Evolutionary conservation across 2,329 filamentous ascomycete species (phyloP).

Genomic region (Alternaria burnsii): DNA sequence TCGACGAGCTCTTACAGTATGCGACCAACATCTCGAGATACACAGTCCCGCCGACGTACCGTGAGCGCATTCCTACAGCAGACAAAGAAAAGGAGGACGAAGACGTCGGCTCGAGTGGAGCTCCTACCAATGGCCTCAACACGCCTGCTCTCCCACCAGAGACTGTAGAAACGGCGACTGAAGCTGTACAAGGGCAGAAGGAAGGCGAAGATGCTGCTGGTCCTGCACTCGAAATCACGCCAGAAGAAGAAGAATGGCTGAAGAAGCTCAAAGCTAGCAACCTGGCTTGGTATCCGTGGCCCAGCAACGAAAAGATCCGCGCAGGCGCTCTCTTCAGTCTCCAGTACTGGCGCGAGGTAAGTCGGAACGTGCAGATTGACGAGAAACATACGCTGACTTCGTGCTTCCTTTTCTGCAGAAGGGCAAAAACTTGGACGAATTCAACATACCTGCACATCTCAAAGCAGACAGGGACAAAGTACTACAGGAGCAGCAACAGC

Average conservation of each 20-base stretch:
- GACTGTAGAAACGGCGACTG: constrained; percentile 30
- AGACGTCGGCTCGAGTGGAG: constrained; percentile 30
- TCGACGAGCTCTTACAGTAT: constrained; percentile 78
- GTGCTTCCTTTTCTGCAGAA: constrained; percentile 1
- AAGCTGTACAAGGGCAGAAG: constrained; percentile 28
- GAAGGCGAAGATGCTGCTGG: constrained; percentile 21
- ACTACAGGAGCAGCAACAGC: constrained; percentile 1
- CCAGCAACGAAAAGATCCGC: constrained; percentile 73
- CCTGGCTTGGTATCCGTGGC: constrained; percentile 75
- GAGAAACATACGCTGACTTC: not conserved
- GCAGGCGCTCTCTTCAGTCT: constrained; percentile 66
- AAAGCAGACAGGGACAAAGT: constrained; percentile 27
- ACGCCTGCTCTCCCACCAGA: constrained; percentile 41
- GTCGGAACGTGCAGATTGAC: not conserved
- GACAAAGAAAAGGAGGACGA: constrained; percentile 33
- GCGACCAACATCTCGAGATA: constrained; percentile 82
- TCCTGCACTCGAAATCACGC: constrained; percentile 33
- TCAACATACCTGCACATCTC: constrained; percentile 33
- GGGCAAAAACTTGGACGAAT: constrained; percentile 29
- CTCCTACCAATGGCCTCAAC: constrained; percentile 40
- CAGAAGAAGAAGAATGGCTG: constrained; percentile 46
- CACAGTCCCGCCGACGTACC: constrained; percentile 72
- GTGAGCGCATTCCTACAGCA: constrained; percentile 32
- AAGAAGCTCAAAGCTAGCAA: constrained; percentile 41
- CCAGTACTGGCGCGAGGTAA: constrained; percentile 30